Evolutionary conservation across 2,329 filamentous ascomycete species (phyloP).

Genomic region (Aspergillus caelatus): DNA sequence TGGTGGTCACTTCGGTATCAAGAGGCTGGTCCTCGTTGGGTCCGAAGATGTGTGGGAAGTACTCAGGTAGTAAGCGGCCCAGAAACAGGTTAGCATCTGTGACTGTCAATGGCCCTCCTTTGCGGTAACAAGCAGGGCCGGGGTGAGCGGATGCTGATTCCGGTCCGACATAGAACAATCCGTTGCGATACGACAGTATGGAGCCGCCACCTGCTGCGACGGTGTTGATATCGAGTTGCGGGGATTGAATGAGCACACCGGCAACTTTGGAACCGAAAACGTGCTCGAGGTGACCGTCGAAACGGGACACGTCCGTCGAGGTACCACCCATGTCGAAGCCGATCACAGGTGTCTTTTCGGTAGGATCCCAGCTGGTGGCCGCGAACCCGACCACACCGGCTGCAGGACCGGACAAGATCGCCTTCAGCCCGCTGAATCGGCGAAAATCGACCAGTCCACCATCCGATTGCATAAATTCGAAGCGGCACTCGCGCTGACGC

Average conservation of each 20-base stretch:
- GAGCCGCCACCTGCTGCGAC: slow-evolving; percentile 79
- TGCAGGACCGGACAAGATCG: slow-evolving; percentile 88
- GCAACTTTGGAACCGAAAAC: slow-evolving; percentile 94
- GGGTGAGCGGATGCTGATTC: slow-evolving; percentile 91
- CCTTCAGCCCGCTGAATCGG: slow-evolving; percentile 79
- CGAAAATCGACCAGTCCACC: slow-evolving; percentile 64
- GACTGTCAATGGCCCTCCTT: slow-evolving; percentile 85
- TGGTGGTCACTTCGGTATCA: slow-evolving; percentile 74
- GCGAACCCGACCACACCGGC: slow-evolving; percentile 93
- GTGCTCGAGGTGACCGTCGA: slow-evolving; percentile 86
- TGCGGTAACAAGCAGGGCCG: slow-evolving; percentile 88
- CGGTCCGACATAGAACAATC: slow-evolving; percentile 87
- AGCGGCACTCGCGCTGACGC: slow-evolving; percentile 72
- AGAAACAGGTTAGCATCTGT: slow-evolving; percentile 91
- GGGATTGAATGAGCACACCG: slow-evolving; percentile 90
- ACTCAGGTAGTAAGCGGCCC: slow-evolving; percentile 82
- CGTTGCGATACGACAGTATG: slow-evolving; percentile 80
- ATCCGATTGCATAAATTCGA: slow-evolving; percentile 96
- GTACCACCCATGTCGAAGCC: slow-evolving; percentile 97
- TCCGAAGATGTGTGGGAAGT: slow-evolving; percentile 96
- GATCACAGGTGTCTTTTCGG: slow-evolving; percentile 82
- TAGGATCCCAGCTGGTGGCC: slow-evolving; percentile 82
- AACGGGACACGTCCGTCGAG: slow-evolving; percentile 84
- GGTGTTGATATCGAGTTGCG: slow-evolving; percentile 92
- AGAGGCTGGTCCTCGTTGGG: slow-evolving; percentile 83